These are phyloP conservation scores for Stevia rebaudiana DNA, from an alignment of 140 eudicot species.

Conservation along the genomic window DNA sequence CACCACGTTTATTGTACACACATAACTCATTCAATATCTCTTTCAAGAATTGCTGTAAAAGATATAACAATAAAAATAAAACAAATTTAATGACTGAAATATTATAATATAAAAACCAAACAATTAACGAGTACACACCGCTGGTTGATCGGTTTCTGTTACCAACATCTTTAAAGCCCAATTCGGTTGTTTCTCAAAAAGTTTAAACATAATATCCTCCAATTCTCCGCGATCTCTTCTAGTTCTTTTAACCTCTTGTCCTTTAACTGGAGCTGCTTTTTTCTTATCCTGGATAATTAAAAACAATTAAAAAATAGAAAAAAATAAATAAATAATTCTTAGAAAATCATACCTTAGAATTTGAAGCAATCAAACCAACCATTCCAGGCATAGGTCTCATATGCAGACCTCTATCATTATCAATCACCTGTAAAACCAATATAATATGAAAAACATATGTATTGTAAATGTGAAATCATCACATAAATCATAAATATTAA, in stretches of 20 bases:
- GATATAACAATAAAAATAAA: not conserved
- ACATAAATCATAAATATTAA: not conserved
- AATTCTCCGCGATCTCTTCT: slow-evolving; percentile 94
- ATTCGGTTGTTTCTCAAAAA: slow-evolving; percentile 86
- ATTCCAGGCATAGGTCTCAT: slow-evolving; percentile 98
- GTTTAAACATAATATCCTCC: slow-evolving; percentile 91
- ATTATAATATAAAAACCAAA: not conserved
- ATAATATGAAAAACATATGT: not conserved
- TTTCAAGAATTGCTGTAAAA: slow-evolving; percentile 84
- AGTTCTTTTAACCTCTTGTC: slow-evolving; percentile 76
- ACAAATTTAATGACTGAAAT: not conserved
- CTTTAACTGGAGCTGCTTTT: slow-evolving; percentile 68
- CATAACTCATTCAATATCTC: slow-evolving; percentile 87
- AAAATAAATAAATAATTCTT: not conserved
- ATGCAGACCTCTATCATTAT: slow-evolving; percentile 73
- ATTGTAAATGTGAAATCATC: not conserved
- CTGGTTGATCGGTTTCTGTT: slow-evolving; percentile 91
- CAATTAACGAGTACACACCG: slow-evolving; percentile 39
- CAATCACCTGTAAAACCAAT: slow-evolving; percentile 51
- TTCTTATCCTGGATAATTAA: slow-evolving; percentile 55
- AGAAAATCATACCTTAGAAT: slow-evolving; percentile 46
- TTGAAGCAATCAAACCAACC: slow-evolving; percentile 61
- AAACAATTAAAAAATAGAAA: not conserved
- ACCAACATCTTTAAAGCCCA: slow-evolving; percentile 94
- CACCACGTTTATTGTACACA: slow-evolving; percentile 84